Conservation (phyloP, 2,329 filamentous ascomycete genomes). For the Botryotinia convoluta region DNA sequence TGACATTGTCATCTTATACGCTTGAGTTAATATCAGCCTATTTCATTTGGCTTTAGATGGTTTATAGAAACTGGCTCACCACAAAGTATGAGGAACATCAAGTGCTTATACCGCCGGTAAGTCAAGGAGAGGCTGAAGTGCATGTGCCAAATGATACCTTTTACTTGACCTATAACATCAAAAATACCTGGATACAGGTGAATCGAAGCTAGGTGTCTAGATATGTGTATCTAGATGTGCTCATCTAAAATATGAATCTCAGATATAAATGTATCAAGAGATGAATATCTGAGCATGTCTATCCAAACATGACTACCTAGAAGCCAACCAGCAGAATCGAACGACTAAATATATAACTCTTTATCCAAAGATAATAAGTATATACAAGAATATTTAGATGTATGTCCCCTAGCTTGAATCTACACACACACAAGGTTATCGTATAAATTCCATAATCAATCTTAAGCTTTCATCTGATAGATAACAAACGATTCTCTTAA, state of each 20-base stretch:
- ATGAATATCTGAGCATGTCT: not conserved
- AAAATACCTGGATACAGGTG: not conserved
- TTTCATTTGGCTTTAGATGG: not conserved
- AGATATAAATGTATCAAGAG: not conserved
- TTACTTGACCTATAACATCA: not conserved
- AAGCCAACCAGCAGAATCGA: not conserved
- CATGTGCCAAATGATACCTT: not conserved
- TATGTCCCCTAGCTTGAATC: not conserved
- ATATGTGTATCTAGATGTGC: not conserved
- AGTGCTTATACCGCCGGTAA: not conserved
- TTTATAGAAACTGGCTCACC: not conserved
- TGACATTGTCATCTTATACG: not conserved
- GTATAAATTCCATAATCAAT: not conserved
- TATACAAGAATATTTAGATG: not conserved
- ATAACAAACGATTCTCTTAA: not conserved
- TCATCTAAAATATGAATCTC: not conserved
- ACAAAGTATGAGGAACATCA: not conserved
- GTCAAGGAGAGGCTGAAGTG: not conserved
- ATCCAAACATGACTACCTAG: not conserved
- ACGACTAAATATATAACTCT: not conserved
- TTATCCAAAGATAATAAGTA: not conserved
- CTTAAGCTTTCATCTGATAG: conserved; percentile 2
- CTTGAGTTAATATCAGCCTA: not conserved
- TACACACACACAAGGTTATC: not conserved
- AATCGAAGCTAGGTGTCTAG: not conserved